Evolutionary conservation across 805 yeast species (phyloP), one percentile per base, ranked within the genome.

Genomic region (Cephaloascus albidus): DNA sequence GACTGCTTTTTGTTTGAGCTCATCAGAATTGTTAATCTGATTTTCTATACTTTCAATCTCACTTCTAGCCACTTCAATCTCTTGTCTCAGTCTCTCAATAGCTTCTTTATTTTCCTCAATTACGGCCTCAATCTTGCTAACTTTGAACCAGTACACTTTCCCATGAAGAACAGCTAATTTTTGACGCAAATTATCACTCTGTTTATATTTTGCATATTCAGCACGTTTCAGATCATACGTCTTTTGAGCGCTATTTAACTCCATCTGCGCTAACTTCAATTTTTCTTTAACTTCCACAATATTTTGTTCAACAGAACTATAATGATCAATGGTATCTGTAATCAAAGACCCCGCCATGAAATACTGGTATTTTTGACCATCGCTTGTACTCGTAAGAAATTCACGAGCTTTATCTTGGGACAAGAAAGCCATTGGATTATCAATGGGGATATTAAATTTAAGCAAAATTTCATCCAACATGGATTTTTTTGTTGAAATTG

Each of bases 321-420:
- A 69, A 50, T 81, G 78, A 14, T 65, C 68, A 30, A 71, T 59
- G n/a, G 82, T 77, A 35, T 80, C 85, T 40, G 78, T 80, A 37
- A 84, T 70, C 49, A 80, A 68, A 2, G 94, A 79, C 28, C 95
- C 96, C 38, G 74, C 74, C 85, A 83, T 81, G 54, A 90, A 86
- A 53, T 76, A 80, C 14, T 70, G 68, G 56, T 79, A 93, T 57
- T 88, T 85, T 36, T 74, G 81, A 28, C 68, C 68, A 43, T 85
- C 83, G 3, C 85, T 71, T 3, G 93, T 77, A 26, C 81, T 76
- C 1, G 95, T 83, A 45, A 93, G 62, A 53, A 93, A 93, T 14
- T 89, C 83, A 47, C 95, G 76, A 2, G 99, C 97, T 43, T 81
- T 85, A 49, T 93, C 97, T 57, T 93, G 99, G 1, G 95, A 86